phyloP scores from a whole-genome alignment of 2,329 filamentous ascomycete species.

The Trichoderma citrinoviride region DNA sequence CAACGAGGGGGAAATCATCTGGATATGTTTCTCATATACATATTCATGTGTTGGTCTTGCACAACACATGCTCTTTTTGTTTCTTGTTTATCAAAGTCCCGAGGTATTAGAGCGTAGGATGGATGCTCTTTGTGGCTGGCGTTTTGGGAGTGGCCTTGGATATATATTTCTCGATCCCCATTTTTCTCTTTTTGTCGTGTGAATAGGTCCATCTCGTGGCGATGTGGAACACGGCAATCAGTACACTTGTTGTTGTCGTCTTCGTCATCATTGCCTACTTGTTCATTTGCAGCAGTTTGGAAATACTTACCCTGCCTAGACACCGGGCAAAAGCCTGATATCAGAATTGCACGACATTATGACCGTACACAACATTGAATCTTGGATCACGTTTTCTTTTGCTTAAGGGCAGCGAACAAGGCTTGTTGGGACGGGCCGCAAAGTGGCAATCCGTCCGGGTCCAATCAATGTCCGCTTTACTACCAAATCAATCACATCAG shows the following conservation, averaged over 20 bases:
- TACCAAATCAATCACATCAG: neutral
- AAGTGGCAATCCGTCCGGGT: neutral
- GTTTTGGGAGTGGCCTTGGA: slow-evolving; percentile 15
- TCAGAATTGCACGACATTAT: slow-evolving; percentile 20
- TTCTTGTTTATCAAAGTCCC: neutral
- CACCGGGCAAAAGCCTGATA: slow-evolving; percentile 14
- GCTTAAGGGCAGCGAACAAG: neutral
- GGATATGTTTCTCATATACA: slow-evolving; percentile 14
- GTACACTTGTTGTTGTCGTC: neutral
- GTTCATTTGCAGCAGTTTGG: slow-evolving; percentile 18
- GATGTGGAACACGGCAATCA: neutral
- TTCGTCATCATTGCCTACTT: slow-evolving; percentile 12
- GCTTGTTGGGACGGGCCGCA: slow-evolving; percentile 5
- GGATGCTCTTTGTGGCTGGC: slow-evolving; percentile 15
- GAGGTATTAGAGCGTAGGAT: slow-evolving; percentile 11
- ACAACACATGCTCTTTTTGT: neutral
- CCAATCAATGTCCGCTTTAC: neutral
- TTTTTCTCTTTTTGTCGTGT: neutral
- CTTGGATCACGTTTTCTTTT: neutral
- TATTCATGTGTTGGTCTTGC: neutral
- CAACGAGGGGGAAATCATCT: neutral
- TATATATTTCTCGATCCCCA: slow-evolving; percentile 8
- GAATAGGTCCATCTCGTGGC: slow-evolving; percentile 3
- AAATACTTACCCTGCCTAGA: slow-evolving; percentile 6
- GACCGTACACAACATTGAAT: neutral